Evolutionary conservation across 2,329 filamentous ascomycete species (phyloP).

Genomic region (Verticillium alfalfae): DNA sequence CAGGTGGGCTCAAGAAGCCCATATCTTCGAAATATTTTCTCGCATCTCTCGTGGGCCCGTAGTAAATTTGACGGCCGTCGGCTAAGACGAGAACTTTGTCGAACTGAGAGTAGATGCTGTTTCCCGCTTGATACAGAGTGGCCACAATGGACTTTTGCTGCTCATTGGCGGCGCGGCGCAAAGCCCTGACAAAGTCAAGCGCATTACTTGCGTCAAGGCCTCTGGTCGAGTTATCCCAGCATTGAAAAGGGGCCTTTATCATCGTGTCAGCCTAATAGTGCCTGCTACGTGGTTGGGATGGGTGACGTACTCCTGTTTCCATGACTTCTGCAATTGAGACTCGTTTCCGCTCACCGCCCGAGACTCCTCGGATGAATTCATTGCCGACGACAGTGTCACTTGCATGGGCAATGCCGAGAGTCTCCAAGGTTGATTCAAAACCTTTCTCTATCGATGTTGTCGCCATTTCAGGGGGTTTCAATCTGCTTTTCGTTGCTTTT

Average conservation of each 20-base stretch:
- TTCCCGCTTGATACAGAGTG: constrained; percentile 67
- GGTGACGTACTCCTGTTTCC: no score
- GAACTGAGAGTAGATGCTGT: constrained; percentile 65
- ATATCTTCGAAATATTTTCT: constrained; percentile 61
- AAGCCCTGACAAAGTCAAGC: constrained; percentile 62
- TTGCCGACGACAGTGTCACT: constrained; percentile 65
- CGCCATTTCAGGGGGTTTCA: no score
- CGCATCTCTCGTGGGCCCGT: constrained; percentile 54
- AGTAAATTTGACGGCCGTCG: constrained; percentile 73
- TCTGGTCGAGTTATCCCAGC: constrained; percentile 70
- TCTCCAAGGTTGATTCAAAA: no score
- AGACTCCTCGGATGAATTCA: constrained; percentile 58
- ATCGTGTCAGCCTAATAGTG: not conserved
- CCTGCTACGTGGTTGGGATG: constrained; percentile 35
- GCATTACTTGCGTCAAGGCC: constrained; percentile 70
- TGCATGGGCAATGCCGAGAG: constrained; percentile 63
- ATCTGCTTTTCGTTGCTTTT: constrained; percentile 18
- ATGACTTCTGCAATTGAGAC: constrained; percentile 63
- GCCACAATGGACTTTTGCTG: constrained; percentile 57
- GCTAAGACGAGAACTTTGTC: constrained; percentile 72
- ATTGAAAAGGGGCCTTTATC: constrained; percentile 44
- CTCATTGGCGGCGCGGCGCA: constrained; percentile 62
- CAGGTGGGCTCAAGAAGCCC: constrained; percentile 60
- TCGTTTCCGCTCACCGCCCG: constrained; percentile 64
- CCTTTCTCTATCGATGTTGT: no score